Evolutionary conservation across 2,329 filamentous ascomycete genomes (phyloP), one percentile per base, ranked within the genome.

Genomic region (Rhinocladiella similis): DNA sequence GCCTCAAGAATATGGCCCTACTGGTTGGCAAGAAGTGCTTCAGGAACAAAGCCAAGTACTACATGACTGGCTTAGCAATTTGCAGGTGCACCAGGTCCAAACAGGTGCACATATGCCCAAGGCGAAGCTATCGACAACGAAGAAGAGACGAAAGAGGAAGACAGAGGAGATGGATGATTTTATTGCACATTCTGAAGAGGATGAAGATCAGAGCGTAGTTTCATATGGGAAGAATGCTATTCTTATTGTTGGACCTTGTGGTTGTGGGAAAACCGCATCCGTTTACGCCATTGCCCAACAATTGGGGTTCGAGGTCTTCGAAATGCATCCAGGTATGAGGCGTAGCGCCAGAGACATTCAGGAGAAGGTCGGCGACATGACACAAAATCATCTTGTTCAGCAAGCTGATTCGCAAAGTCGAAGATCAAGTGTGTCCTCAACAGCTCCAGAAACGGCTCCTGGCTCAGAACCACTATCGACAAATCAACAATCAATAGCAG

Each of bases 281-380:
- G 88, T 97, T 0, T 92, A 95, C 71, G 94, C 94, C 3, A 88
- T 92, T 41, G 93, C 94, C 3, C 93, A 90, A 67, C 93, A 99
- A 72, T 80, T 97, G 14, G 91, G 84, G 1, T 97, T 95, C 67
- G 92, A 96, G 67, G 83, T 99, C 1, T 99, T 99, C 64, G 94
- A 99, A 72, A 91, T 99, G 68, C 95, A 96, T 67, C 77, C 93
- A 0, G 85, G 90, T 58, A 90, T 84, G 63, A 85, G 92, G 49
- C 82, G 94, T 60, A 96, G 85, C 67, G 93, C 92, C 29, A 94
- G 88, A 70, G 94, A 99, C 66, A 86, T 99, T 47, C 71, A 96
- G 33, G 94, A 99, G 66, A 90, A 84, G 65, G 90, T 99, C 43
- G 95, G 94, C 39, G 91, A 99, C 72, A 97, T 99, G 93, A 94